Conservation (phyloP, 2,329 filamentous ascomycete species). For the Whalleya microplaca region DNA sequence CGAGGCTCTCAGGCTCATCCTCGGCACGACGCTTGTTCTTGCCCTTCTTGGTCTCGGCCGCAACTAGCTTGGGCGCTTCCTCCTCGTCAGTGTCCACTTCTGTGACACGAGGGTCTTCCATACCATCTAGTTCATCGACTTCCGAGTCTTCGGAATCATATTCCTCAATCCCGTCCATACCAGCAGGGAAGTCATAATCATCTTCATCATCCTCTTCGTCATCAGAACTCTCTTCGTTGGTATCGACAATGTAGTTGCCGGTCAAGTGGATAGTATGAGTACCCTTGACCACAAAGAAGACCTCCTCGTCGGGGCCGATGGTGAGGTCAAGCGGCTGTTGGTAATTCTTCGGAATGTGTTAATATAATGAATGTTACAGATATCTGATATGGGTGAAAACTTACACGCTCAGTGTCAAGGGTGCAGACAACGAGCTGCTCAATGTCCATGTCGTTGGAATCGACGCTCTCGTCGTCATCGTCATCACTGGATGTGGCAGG, state of each 20-base stretch:
- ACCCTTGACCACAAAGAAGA: slow-evolving; percentile 90
- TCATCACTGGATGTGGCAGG: slow-evolving; percentile 55
- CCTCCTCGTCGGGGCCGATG: slow-evolving; percentile 82
- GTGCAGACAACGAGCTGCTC: slow-evolving; percentile 97
- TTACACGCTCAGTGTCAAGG: slow-evolving; percentile 87
- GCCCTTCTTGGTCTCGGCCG: slow-evolving; percentile 62
- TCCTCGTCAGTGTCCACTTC: slow-evolving; percentile 83
- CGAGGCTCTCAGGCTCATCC: slow-evolving; percentile 69
- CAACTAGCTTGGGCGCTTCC: slow-evolving; percentile 66
- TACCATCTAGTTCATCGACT: slow-evolving; percentile 76
- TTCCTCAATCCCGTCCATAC: slow-evolving; percentile 73
- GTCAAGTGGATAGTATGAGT: slow-evolving; percentile 91
- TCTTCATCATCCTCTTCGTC: slow-evolving; percentile 68
- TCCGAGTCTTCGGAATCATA: slow-evolving; percentile 71
- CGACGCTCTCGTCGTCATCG: slow-evolving; percentile 58
- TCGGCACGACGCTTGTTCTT: slow-evolving; percentile 96
- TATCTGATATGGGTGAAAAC: slow-evolving; percentile 32
- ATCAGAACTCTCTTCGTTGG: slow-evolving; percentile 65
- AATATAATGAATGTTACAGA: slow-evolving; percentile 21
- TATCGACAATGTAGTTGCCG: slow-evolving; percentile 88
- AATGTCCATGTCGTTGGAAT: slow-evolving; percentile 66
- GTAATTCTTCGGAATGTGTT: slow-evolving; percentile 68
- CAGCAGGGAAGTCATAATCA: slow-evolving; percentile 81
- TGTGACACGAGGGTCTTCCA: slow-evolving; percentile 79
- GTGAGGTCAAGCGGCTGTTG: slow-evolving; percentile 96